phyloP scores from a whole-genome alignment of 495 filamentous ascomycete species.

The Penicillium canescens region DNA sequence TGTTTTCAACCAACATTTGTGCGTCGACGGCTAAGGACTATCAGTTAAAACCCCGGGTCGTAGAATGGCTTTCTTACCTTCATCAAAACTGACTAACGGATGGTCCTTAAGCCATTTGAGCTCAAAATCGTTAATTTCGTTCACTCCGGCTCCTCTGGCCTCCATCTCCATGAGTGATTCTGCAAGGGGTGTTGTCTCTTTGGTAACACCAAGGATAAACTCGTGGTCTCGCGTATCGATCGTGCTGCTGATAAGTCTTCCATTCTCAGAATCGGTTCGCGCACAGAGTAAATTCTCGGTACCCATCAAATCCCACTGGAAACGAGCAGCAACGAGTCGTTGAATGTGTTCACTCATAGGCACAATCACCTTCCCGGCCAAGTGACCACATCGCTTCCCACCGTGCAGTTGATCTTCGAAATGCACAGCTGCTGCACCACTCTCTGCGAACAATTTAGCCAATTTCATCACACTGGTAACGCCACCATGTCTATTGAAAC shows the following conservation, averaged over 20 bases:
- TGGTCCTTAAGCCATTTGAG: slow-evolving; percentile 85
- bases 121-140: slow-evolving; percentile 83
- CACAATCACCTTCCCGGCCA: slow-evolving; percentile 95
- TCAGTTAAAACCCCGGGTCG: slow-evolving; percentile 11
- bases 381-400: slow-evolving; percentile 98
- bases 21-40: slow-evolving; percentile 59
- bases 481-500: slow-evolving; percentile 65
- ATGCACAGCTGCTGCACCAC: slow-evolving; percentile 93
- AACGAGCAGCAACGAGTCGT: slow-evolving; percentile 83
- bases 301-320: slow-evolving; percentile 99
- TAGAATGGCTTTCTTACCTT: slow-evolving; percentile 49
- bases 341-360: slow-evolving; percentile 96
- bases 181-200: slow-evolving; percentile 71
- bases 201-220: slow-evolving; percentile 85
- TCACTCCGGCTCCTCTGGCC: slow-evolving; percentile 65
- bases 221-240: slow-evolving; percentile 95
- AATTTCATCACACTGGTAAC: slow-evolving; percentile 92
- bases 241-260: slow-evolving; percentile 82
- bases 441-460: slow-evolving; percentile 96
- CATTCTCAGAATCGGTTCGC: slow-evolving; percentile 92
- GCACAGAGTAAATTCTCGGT: slow-evolving; percentile 92
- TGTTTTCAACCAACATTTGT: slow-evolving; percentile 66
- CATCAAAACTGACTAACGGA: slow-evolving; percentile 86
- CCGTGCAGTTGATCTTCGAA: slow-evolving; percentile 98
- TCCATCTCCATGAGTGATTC: slow-evolving; percentile 96